Evolutionary conservation across 1,284 basidiomycete genomes (phyloP).

Genomic region (Polyporus tsugae): DNA sequence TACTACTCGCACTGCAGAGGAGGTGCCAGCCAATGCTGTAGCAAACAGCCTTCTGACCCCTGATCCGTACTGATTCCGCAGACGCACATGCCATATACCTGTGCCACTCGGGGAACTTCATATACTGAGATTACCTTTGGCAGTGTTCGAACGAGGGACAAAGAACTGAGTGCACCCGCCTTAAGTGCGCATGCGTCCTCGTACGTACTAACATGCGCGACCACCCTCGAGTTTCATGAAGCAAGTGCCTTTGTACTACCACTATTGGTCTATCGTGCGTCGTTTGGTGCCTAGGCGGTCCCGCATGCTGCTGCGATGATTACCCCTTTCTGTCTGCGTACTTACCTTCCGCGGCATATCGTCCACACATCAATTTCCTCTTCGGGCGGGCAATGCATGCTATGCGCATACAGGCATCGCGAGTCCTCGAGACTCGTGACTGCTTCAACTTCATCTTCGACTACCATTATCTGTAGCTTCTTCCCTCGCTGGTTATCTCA

Average conservation of each 20-base stretch:
- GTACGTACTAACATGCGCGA: neutral
- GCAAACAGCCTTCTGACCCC: slow-evolving; percentile 2
- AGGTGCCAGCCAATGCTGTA: slow-evolving; percentile 3
- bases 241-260: neutral
- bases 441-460: neutral
- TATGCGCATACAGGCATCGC: slow-evolving; percentile 4
- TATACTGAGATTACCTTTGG: neutral
- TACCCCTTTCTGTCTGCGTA: neutral
- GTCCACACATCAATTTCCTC: neutral
- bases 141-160: slow-evolving; percentile 2
- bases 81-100: neutral
- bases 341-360: slow-evolving; percentile 5
- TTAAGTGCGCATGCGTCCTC: neutral
- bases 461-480: slow-evolving; percentile 4
- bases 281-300: neutral
- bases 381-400: neutral
- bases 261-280: neutral
- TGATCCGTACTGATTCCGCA: no score
- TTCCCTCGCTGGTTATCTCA: neutral
- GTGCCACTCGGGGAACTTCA: slow-evolving; percentile 3
- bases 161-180: neutral
- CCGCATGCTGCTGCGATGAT: slow-evolving; percentile 2
- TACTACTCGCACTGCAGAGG: neutral
- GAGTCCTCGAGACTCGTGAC: slow-evolving; percentile 8
- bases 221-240: neutral